Base-by-base conservation (phyloP, 768 basidiomycete species). In the Rhodotorula taiwanensis region DNA sequence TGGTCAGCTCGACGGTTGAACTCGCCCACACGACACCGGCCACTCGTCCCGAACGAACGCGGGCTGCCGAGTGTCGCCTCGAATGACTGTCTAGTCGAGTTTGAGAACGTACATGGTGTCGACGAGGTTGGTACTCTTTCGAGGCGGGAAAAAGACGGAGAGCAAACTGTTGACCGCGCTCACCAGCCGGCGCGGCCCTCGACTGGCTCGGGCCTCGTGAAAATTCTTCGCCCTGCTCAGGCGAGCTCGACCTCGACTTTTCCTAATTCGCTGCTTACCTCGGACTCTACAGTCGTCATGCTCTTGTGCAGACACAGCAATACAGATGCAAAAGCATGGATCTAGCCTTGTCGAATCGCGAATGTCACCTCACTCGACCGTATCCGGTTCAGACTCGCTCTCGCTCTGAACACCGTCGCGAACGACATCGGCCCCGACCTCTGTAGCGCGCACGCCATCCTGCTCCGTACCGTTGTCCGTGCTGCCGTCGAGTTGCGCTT, bases 121-220 rank as follows among this genome's bases (percentile, higher is more conserved):
- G 49, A 25, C 49, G 48, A 47, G 60, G 54, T 9, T 62, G 60
- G 55, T 62, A 39, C 60, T 62, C 53, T 48, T 62, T 44, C 54
- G 53, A 42, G 60, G 53, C 27, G 60, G 49, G 45, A 44, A 60
- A 61, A 54, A 55, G 60, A 62, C 60, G 53, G 51, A 27, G 25
- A 6, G n/a, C 27, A 55, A 55, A 34, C 54, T 4, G 16, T 39
- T 16, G 36, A 16, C 36, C 36, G 36, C 36, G n/a, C n/a, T n/a
- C n/a, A n/a, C n/a, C n/a, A n/a, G n/a, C n/a, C n/a, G n/a, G n/a
- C n/a, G n/a, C n/a, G n/a, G n/a, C n/a, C n/a, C n/a, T n/a, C n/a
- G n/a, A n/a, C n/a, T n/a, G n/a, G n/a, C n/a, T n/a, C n/a, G n/a
- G n/a, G n/a, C n/a, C n/a, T n/a, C n/a, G n/a, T n/a, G n/a, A n/a